Base-by-base conservation (phyloP, 1,284 basidiomycete genomes). In the Pholiota adiposa region DNA sequence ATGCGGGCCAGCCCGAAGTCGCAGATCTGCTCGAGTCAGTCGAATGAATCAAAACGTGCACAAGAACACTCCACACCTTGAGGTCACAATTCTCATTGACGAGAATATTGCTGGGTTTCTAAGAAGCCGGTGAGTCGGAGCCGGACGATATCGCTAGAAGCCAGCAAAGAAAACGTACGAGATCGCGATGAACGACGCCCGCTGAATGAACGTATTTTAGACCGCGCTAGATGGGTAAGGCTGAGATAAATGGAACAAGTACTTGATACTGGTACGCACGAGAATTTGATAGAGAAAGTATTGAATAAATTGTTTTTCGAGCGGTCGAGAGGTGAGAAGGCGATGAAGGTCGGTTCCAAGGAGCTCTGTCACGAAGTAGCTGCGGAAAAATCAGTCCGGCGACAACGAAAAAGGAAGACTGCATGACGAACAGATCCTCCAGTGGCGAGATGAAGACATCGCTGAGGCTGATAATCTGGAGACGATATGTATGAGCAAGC, bases 81-180 rank as follows among this genome's bases (percentile, higher is more conserved):
- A 99, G 83, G 77, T 99, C 97, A 75, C 97, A 99, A 76, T 99
- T 99, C 79, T 99, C 97, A 73, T 99, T 99, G 69, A 99, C 96
- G 67, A 99, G 91, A 71, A 99, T 99, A 78, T 99, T 99, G 75
- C 94, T 97, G 7, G 97, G 97, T 90, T 99, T 99, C 90, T 94
- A 44, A 31, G 33, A 36, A 18, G 41, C 12, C 7, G 6, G 16
- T 46, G 51, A 52, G 21, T 34, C 44, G 50, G 36, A 33, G 14
- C 40, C 21, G 50, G 19, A 59, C 19, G 34, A 18, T 5, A 29
- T 36, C 19, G 38, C 31, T 27, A 36, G 21, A 36, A 34, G 56
- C 52, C 21, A 19, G n/a, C 44, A 23, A 52, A 19, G 51, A 59
- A 23, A 43, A 77, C 88, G 63, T 65, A 92, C 91, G 63, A 98